Conservation (phyloP, 164 flowering plant species). For the Vitis vinifera region DNA sequence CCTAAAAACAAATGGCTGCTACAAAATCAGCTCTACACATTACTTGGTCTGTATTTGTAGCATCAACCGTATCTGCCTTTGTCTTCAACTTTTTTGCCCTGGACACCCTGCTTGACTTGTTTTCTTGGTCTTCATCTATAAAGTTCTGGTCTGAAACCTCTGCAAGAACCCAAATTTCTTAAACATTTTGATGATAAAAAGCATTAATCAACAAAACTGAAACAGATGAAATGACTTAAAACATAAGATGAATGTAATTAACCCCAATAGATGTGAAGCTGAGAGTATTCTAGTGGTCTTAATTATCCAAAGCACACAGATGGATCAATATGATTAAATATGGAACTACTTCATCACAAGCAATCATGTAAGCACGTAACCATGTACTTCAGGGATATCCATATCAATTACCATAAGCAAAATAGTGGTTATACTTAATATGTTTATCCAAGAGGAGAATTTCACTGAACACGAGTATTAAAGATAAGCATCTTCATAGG, state of each 20-base stretch:
- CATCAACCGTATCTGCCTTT: conserved; percentile 17
- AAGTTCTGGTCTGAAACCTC: conserved; percentile 48
- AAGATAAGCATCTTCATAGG: not conserved
- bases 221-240: not conserved
- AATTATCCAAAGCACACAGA: not conserved
- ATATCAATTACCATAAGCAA: too few relatives aligned
- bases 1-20: not conserved
- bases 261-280: not conserved
- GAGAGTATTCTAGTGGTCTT: not conserved
- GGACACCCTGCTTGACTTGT: conserved; percentile 4
- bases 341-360: not conserved
- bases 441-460: not conserved
- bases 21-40: not conserved
- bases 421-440: not conserved
- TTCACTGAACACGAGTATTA: not conserved
- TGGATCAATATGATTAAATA: not conserved
- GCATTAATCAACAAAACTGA: not conserved
- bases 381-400: too few relatives aligned
- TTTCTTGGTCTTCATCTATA: conserved; percentile 21
- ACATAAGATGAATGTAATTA: not conserved
- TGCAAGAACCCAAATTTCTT: conserved; percentile 12
- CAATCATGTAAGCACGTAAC: not conserved
- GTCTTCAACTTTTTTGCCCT: conserved; percentile 25
- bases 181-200: not conserved
- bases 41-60: conserved; percentile 34